Evolutionary conservation across 176 grass and related monocot species (phyloP).

Genomic region (Ensete glaucum): DNA sequence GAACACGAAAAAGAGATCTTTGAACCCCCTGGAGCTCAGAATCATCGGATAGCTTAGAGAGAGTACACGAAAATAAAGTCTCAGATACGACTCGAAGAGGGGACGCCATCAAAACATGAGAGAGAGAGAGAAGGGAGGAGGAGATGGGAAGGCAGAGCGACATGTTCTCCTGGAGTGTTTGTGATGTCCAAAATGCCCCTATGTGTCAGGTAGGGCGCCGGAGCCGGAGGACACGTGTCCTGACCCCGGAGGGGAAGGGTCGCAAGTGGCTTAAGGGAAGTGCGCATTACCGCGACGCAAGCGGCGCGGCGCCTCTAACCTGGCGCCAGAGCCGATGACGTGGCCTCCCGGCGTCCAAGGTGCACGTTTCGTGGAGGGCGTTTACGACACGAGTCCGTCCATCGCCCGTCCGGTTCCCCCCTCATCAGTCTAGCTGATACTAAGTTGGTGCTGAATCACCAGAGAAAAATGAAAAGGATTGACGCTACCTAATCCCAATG

Average conservation of each 20-base stretch:
- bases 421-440: not conserved
- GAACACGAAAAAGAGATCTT: not conserved
- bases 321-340: not conserved
- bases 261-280: not conserved
- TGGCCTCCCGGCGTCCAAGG: not conserved
- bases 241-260: not conserved
- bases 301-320: not conserved
- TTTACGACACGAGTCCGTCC: not conserved
- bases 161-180: not conserved
- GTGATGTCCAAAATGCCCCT: constrained; percentile 7
- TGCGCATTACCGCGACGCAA: not conserved
- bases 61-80: not conserved
- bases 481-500: not conserved
- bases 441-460: not conserved
- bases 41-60: not conserved
- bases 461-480: not conserved
- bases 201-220: not conserved
- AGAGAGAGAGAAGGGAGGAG: too few species aligned
- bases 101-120: not conserved
- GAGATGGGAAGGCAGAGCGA: not conserved
- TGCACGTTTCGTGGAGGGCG: not conserved
- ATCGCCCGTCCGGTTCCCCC: not conserved
- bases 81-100: not conserved
- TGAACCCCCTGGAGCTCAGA: not conserved
- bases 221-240: not conserved